A percentile compares a stretch with the other conserved stretches of the same genome.
Conservation (phyloP, 768 basidiomycete genomes). For the Tricholoma terreum region DNA sequence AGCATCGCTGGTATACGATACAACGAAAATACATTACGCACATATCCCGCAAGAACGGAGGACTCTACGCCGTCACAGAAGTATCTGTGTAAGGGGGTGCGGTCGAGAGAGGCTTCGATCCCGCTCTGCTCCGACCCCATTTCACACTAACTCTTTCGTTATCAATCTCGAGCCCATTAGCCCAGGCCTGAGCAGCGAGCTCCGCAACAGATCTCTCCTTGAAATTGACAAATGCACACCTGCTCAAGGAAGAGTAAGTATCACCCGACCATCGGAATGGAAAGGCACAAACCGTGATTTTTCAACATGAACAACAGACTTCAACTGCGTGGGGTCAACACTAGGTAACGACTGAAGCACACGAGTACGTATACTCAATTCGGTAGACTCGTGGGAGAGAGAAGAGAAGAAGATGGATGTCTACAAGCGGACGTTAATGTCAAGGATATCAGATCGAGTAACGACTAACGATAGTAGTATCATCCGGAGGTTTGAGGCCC, state of each 20-base stretch:
- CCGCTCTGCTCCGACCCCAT: conserved; percentile 80
- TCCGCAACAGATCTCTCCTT: conserved; percentile 81
- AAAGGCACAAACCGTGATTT: conserved; percentile 60
- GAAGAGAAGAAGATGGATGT: conserved; percentile 85
- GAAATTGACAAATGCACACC: conserved; percentile 97
- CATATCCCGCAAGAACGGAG: not conserved
- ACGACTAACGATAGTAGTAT: conserved; percentile 71
- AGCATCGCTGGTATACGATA: not conserved
- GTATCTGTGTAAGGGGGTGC: conserved; percentile 13
- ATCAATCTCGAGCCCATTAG: conserved; percentile 87
- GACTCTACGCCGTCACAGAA: conserved; percentile 15
- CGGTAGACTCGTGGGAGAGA: conserved; percentile 66
- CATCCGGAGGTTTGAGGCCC: conserved; percentile 89
- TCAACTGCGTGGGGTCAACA: conserved; percentile 62
- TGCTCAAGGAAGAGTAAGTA: conserved; percentile 23
- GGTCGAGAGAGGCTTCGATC: conserved; percentile 29
- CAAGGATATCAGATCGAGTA: not conserved
- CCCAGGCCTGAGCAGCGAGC: conserved; percentile 82
- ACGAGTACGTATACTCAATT: conserved; percentile 68
- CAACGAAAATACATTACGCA: not conserved
- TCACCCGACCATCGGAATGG: not conserved
- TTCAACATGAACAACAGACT: conserved; percentile 81
- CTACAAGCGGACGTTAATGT: conserved; percentile 34
- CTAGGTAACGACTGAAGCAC: conserved; percentile 67
- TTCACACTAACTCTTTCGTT: conserved; percentile 70